phyloP scores from a whole-genome alignment of 108 stramenopile species.

The Skeletonema tropicum region DNA sequence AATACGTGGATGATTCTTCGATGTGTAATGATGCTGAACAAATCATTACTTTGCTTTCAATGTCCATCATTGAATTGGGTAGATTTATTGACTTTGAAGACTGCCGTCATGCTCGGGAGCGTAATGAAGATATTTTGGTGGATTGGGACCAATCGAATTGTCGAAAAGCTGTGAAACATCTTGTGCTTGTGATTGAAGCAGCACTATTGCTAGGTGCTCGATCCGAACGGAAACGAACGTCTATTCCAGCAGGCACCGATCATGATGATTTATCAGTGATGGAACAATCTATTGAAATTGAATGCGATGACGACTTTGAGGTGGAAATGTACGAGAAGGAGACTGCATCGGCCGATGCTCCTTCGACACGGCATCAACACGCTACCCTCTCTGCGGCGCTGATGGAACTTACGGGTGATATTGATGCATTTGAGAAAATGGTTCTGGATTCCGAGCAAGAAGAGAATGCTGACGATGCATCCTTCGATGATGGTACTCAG shows the following conservation, averaged over 20 bases:
- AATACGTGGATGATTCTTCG: slow-evolving; percentile 8
- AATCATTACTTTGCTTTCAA: slow-evolving; percentile 53
- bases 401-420: slow-evolving; percentile 83
- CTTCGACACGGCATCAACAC: slow-evolving; percentile 23
- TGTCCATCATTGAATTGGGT: slow-evolving; percentile 68
- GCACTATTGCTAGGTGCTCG: slow-evolving; percentile 69
- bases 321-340: slow-evolving; percentile 44
- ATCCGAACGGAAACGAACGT: slow-evolving; percentile 37
- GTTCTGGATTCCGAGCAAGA: slow-evolving; percentile 27
- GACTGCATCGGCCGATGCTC: neutral
- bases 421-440: slow-evolving; percentile 70
- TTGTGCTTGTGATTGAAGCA: slow-evolving; percentile 82
- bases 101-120: slow-evolving; percentile 41
- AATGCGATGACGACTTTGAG: slow-evolving; percentile 46
- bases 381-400: slow-evolving; percentile 59
- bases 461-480: slow-evolving; percentile 33
- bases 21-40: slow-evolving; percentile 40
- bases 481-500: slow-evolving; percentile 19
- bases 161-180: slow-evolving; percentile 60
- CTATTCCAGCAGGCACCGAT: neutral
- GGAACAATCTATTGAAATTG: slow-evolving; percentile 37
- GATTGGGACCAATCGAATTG: slow-evolving; percentile 73
- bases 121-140: slow-evolving; percentile 49
- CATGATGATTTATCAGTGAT: slow-evolving; percentile 37
- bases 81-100: slow-evolving; percentile 67